Percentiles rank a stretch among this genome's conserved stretches.
phyloP scores from a whole-genome alignment of 495 filamentous ascomycete species.

The Trichoderma orchidacearum region DNA sequence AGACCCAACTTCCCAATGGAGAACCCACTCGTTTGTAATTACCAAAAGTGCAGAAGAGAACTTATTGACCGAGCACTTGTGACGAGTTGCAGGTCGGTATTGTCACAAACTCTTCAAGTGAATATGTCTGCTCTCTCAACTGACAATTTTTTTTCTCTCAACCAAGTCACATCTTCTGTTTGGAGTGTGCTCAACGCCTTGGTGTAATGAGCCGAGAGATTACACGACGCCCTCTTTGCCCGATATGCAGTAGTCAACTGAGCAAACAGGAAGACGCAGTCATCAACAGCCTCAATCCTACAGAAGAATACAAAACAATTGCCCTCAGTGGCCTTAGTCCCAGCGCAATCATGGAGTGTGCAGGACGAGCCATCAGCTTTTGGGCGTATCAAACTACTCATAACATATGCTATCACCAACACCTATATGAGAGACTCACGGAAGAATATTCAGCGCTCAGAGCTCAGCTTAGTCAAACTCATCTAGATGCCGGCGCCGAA shows the following conservation, averaged over 20 bases:
- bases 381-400: slow-evolving; percentile 89
- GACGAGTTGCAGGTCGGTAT: slow-evolving; percentile 70
- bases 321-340: slow-evolving; percentile 77
- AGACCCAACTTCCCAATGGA: slow-evolving; percentile 39
- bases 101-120: neutral
- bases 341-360: slow-evolving; percentile 79
- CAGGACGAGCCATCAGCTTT: slow-evolving; percentile 69
- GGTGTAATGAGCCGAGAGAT: slow-evolving; percentile 48
- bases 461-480: slow-evolving; percentile 63
- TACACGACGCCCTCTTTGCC: slow-evolving; percentile 47
- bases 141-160: neutral
- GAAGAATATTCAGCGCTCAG: slow-evolving; percentile 62
- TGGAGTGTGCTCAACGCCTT: slow-evolving; percentile 53
- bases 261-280: slow-evolving; percentile 66
- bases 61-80: slow-evolving; percentile 70
- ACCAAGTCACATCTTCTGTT: slow-evolving; percentile 74
- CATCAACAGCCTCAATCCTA: slow-evolving; percentile 61
- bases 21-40: slow-evolving; percentile 65
- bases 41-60: slow-evolving; percentile 60
- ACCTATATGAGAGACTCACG: slow-evolving; percentile 53
- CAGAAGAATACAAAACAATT: slow-evolving; percentile 89
- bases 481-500: slow-evolving; percentile 70
- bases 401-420: slow-evolving; percentile 85
- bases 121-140: slow-evolving; percentile 3
- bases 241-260: slow-evolving; percentile 65